Percentiles rank a stretch among this genome's conserved stretches.
These are phyloP conservation scores for Ophiostoma quercus DNA, from an alignment of 2,329 filamentous ascomycete species.

Conservation along the genomic window DNA sequence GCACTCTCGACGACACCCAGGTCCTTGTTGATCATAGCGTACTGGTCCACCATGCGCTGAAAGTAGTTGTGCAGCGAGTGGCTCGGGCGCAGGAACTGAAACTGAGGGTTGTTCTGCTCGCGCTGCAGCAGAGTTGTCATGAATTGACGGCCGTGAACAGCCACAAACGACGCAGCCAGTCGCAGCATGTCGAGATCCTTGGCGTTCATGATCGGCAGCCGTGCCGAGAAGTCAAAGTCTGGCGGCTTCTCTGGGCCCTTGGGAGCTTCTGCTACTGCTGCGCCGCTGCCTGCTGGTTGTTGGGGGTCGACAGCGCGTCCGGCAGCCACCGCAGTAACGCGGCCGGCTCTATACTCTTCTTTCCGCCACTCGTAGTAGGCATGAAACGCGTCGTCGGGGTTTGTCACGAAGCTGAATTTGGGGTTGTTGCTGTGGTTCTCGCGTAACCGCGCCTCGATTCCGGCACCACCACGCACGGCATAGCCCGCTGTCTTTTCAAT, in stretches of 20 bases:
- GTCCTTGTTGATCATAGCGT: conserved; percentile 62
- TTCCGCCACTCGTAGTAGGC: conserved; percentile 89
- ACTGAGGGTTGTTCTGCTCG: conserved; percentile 86
- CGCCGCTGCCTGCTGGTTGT: neutral
- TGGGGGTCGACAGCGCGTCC: conserved; percentile 62
- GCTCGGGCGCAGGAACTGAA: conserved; percentile 90
- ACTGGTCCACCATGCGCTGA: conserved; percentile 86
- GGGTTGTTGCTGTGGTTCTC: conserved; percentile 77
- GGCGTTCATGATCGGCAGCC: conserved; percentile 95
- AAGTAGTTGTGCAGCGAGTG: conserved; percentile 97
- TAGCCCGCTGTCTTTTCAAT: conserved; percentile 95
- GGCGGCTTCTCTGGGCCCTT: conserved; percentile 79
- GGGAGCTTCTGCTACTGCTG: conserved; percentile 51
- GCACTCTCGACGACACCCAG: conserved; percentile 13
- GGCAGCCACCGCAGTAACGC: conserved; percentile 72
- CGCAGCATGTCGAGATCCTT: conserved; percentile 74
- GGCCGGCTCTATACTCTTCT: conserved; percentile 75
- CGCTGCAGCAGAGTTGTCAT: conserved; percentile 85
- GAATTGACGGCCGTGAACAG: conserved; percentile 86
- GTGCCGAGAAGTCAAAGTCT: conserved; percentile 87
- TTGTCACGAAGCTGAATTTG: conserved; percentile 90
- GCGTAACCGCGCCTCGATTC: conserved; percentile 78
- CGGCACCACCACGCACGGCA: conserved; percentile 62
- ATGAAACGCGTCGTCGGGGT: conserved; percentile 73
- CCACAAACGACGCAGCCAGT: conserved; percentile 84